Conservation (phyloP, 352 stramenopile genomes). For the Globisporangium polare region DNA sequence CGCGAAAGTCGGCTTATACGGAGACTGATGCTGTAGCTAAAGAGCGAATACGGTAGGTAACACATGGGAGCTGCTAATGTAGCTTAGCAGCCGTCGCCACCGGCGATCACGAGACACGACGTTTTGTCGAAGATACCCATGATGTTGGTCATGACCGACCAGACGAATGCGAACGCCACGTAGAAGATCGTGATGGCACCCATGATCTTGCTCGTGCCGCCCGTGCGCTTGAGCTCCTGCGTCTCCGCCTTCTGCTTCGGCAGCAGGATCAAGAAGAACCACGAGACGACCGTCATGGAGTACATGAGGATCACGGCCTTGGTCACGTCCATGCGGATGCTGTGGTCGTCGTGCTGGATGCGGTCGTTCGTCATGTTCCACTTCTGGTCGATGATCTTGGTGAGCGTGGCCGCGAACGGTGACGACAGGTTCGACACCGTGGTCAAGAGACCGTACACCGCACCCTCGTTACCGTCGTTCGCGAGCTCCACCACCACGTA, state of each 20-base stretch:
- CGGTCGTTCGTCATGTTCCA: conserved; percentile 38
- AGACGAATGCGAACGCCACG: conserved; percentile 20
- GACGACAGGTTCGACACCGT: conserved; percentile 37
- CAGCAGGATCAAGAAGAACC: conserved; percentile 38
- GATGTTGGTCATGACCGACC: conserved; percentile 23
- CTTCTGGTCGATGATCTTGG: conserved; percentile 25
- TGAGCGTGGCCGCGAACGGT: conserved; percentile 37
- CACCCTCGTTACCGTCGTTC: conserved; percentile 39
- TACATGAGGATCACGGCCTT: conserved; percentile 40
- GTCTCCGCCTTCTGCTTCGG: conserved; percentile 46
- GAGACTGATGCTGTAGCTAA: too few species aligned
- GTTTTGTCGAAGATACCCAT: conserved; percentile 25
- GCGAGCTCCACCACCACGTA: conserved; percentile 45
- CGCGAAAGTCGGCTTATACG: too few species aligned
- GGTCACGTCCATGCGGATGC: conserved; percentile 32
- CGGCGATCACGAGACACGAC: conserved; percentile 24
- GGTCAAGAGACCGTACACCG: conserved; percentile 36
- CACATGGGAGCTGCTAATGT: too few species aligned
- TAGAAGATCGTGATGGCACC: conserved; percentile 32
- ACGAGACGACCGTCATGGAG: conserved; percentile 20
- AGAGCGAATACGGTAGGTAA: too few species aligned
- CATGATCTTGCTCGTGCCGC: conserved; percentile 33
- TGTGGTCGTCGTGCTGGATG: conserved; percentile 34
- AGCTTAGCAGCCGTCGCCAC: conserved; percentile 16
- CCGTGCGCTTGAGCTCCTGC: conserved; percentile 32